Evolutionary conservation across 805 yeast genomes (phyloP), one percentile per base, ranked within the genome.

Genomic region (Pichia paraexigua): DNA sequence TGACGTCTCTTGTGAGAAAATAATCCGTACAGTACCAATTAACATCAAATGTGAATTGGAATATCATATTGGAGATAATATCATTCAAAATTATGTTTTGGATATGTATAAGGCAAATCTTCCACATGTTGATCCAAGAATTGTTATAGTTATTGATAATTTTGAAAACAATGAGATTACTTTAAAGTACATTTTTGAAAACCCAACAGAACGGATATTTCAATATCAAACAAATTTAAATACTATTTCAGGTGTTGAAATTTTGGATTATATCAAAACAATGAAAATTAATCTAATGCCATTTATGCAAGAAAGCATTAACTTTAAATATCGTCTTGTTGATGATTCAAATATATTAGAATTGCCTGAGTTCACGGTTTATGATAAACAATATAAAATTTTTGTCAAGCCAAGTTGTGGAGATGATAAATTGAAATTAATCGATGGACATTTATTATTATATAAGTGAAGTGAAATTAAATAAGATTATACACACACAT

Each of bases 121-220:
- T 20, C 87, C 91, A 2, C 71, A 83, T 46, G 71, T 81, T 51
- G 92, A 86, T 60, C 92, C 94, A 5, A 65, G 94, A 47, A 80
- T 83, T 2, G 63, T 86, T 32, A 70, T 83, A 3, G 67, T 64
- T n/a, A 15, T 62, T 53, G 43, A 42, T 2, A 28, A 47, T 41
- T 57, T 54, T 1, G 53, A 60, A 44, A 58, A 58, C 32, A 54
- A 55, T 13, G 20, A 55, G 2, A 57, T 71, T 17, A 64, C 61
- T 43, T 62, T 80, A 43, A 69, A 61, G 15, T 87, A 78, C 61
- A 71, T 74, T 48, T 60, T 87, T 46, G 95, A 87, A 61, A 87
- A 87, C 60, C 90, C 95, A 15, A 84, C 95, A 0, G 73, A 85
- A 2, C 71, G 84, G 43, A 75, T 83, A 2, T 80, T 88, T 56